Evolutionary conservation across 768 basidiomycete genomes (phyloP).

Genomic region (Tulasnella sp.): DNA sequence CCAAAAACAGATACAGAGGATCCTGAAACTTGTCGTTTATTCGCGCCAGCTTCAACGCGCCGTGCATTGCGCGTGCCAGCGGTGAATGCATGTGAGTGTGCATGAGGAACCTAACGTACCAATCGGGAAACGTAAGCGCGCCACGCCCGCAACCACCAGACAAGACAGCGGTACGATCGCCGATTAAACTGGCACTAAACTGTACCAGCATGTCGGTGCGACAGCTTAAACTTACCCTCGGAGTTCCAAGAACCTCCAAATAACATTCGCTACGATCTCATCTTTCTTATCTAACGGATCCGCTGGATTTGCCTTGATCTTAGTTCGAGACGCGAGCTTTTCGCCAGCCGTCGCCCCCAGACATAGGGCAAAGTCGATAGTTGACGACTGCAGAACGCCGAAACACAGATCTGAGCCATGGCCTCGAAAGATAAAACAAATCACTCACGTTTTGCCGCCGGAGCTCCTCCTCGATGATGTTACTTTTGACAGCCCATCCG

Average conservation of each 20-base stretch:
- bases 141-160: neutral
- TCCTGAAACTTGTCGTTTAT: conserved; percentile 99
- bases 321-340: conserved; percentile 69
- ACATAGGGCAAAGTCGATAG: conserved; percentile 91
- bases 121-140: neutral
- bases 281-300: conserved; percentile 84
- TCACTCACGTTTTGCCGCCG: conserved; percentile 84
- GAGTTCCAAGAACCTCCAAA: conserved; percentile 95
- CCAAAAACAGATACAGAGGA: conserved; percentile 84
- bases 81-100: conserved; percentile 82
- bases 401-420: neutral
- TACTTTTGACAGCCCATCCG: conserved; percentile 80
- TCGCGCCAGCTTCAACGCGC: conserved; percentile 60
- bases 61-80: conserved; percentile 83
- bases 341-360: conserved; percentile 81
- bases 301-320: conserved; percentile 39
- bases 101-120: conserved; percentile 56
- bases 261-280: conserved; percentile 93
- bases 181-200: neutral
- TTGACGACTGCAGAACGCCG: conserved; percentile 58
- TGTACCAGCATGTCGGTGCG: no score
- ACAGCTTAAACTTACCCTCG: conserved; percentile 89
- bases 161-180: neutral
- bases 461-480: conserved; percentile 83
- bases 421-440: conserved; percentile 3